A percentile compares a stretch with the other conserved stretches of the same genome.
These are phyloP conservation scores for Abortiporus biennis DNA, from an alignment of 1,284 basidiomycete genomes.

Conservation along the genomic window DNA sequence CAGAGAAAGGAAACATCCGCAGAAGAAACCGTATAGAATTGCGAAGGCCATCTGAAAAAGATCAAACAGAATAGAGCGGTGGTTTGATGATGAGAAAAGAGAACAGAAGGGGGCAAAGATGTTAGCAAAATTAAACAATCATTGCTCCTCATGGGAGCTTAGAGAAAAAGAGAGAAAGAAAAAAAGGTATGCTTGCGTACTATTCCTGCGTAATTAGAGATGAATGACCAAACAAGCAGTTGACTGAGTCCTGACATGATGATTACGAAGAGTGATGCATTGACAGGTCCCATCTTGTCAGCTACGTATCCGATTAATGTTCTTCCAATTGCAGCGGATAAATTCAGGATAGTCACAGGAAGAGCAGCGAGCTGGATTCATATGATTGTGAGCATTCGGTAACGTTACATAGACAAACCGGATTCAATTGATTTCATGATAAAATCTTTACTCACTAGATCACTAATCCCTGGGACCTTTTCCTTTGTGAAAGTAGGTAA, in stretches of 20 bases:
- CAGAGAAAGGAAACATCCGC: slow-evolving; percentile 22
- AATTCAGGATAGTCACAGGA: slow-evolving; percentile 19
- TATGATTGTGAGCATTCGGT: neutral
- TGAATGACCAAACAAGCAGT: slow-evolving; percentile 20
- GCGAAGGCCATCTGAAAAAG: slow-evolving; percentile 18
- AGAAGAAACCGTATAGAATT: slow-evolving; percentile 22
- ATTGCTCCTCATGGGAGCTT: too few species aligned
- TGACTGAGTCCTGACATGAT: slow-evolving; percentile 21
- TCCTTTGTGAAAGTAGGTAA: slow-evolving; percentile 17
- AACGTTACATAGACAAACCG: neutral
- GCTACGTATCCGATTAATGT: slow-evolving; percentile 18
- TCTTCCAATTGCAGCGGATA: slow-evolving; percentile 18
- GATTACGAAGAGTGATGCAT: slow-evolving; percentile 16
- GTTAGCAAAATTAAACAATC: neutral
- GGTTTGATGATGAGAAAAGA: neutral
- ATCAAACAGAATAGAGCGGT: slow-evolving; percentile 1
- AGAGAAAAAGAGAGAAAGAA: neutral
- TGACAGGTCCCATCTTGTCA: slow-evolving; percentile 21
- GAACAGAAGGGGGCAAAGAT: neutral
- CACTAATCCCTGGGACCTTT: slow-evolving; percentile 14
- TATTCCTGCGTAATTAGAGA: slow-evolving; percentile 19
- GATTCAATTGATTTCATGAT: too few species aligned
- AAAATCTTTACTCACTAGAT: slow-evolving; percentile 16
- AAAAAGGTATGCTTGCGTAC: slow-evolving; percentile 10
- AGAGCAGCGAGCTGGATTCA: slow-evolving; percentile 14